Conservation (phyloP, 352 stramenopile species). For the Phytopythium oedochilum region DNA sequence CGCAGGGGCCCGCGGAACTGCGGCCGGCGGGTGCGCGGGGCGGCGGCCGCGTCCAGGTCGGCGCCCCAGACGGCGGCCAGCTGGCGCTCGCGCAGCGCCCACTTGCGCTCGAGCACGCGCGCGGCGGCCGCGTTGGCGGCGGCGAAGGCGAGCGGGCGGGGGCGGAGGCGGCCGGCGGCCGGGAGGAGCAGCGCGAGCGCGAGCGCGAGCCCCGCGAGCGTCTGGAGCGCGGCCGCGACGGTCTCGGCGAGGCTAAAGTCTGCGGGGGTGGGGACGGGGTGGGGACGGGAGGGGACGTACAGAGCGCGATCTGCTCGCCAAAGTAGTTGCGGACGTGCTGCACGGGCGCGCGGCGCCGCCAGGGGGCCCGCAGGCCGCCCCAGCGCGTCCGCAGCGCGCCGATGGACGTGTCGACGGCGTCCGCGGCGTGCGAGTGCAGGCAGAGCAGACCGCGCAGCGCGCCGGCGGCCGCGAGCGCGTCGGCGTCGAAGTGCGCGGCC, state of each 20-base stretch:
- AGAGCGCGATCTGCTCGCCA: constrained; percentile 71
- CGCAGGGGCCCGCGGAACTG: constrained; percentile 53
- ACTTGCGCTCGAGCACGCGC: constrained; percentile 56
- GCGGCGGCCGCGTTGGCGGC: constrained; percentile 44
- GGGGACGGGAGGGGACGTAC: constrained; percentile 25
- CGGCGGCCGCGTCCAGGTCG: constrained; percentile 9
- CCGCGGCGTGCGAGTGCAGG: constrained; percentile 42
- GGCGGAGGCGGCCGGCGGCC: background rate
- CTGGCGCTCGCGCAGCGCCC: constrained; percentile 34
- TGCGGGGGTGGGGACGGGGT: constrained; percentile 8
- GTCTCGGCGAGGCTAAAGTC: constrained; percentile 68
- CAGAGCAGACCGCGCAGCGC: constrained; percentile 57
- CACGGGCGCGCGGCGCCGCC: constrained; percentile 30
- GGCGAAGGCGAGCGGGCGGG: constrained; percentile 29
- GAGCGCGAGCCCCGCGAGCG: constrained; percentile 23
- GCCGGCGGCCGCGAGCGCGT: constrained; percentile 42
- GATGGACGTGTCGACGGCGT: constrained; percentile 67
- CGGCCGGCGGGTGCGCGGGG: constrained; percentile 20
- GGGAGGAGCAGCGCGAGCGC: constrained; percentile 21
- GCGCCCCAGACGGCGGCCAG: constrained; percentile 47
- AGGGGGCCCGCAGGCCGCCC: constrained; percentile 28
- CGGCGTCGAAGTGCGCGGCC: constrained; percentile 69
- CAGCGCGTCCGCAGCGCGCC: constrained; percentile 51
- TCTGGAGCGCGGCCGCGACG: constrained; percentile 38
- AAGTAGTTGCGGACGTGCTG: constrained; percentile 75